Percentiles rank a stretch among this genome's conserved stretches.
These are phyloP conservation scores for Fusarium sp. DNA, from an alignment of 2,329 filamentous ascomycete genomes.

Conservation along the genomic window DNA sequence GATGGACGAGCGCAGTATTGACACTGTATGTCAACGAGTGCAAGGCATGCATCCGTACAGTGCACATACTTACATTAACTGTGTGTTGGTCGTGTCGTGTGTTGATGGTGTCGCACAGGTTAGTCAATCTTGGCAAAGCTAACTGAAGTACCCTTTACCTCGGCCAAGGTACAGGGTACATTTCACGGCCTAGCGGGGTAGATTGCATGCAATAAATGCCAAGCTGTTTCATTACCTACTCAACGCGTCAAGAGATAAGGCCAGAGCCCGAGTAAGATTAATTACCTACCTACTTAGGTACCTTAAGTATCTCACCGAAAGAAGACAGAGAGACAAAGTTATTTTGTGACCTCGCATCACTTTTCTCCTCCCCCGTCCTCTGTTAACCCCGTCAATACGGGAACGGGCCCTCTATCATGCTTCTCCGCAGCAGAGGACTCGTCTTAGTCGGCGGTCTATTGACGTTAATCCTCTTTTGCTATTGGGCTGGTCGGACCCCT, in stretches of 20 bases:
- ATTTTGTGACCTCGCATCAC: constrained; percentile 8
- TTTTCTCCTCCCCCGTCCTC: background rate
- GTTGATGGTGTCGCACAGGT: constrained; percentile 14
- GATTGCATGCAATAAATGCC: constrained; percentile 22
- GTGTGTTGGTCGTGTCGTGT: constrained; percentile 32
- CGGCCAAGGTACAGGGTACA: constrained; percentile 21
- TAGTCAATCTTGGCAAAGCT: constrained; percentile 7
- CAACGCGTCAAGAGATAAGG: constrained; percentile 28
- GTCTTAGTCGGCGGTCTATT: constrained; percentile 40
- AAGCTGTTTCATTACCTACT: constrained; percentile 33
- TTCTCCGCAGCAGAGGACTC: constrained; percentile 44
- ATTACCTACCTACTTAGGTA: background rate
- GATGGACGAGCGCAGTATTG: background rate
- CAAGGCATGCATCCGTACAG: background rate
- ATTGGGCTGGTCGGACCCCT: constrained; percentile 38
- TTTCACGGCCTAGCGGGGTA: constrained; percentile 11
- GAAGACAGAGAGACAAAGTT: background rate
- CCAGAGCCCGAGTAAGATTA: constrained; percentile 25
- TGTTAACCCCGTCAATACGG: constrained; percentile 14
- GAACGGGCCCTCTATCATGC: constrained; percentile 32
- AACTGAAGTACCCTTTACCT: constrained; percentile 25
- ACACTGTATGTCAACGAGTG: constrained; percentile 6
- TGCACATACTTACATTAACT: background rate
- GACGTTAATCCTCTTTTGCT: constrained; percentile 43
- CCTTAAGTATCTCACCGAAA: constrained; percentile 12